Evolutionary conservation across 805 yeast species (phyloP).

Genomic region (Maudiozyma barnettii): DNA sequence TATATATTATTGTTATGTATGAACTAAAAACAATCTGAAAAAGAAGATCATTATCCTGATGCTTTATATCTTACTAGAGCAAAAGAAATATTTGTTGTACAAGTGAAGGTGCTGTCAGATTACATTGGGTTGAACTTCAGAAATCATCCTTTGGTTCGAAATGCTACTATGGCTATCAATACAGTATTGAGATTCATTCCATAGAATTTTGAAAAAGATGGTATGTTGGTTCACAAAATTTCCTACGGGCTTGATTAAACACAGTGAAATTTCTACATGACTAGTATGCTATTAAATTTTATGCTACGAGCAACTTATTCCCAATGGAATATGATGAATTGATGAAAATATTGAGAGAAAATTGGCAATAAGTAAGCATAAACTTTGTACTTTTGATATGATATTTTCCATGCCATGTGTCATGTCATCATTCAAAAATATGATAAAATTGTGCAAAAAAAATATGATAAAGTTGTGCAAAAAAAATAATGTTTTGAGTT

Average conservation of each 20-base stretch:
- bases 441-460: constrained; percentile 38
- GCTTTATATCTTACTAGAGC: constrained; percentile 29
- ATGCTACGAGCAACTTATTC: constrained; percentile 33
- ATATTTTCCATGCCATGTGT: constrained; percentile 59
- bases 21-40: constrained; percentile 25
- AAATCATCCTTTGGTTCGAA: constrained; percentile 44
- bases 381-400: constrained; percentile 45
- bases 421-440: constrained; percentile 43
- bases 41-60: constrained; percentile 40
- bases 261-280: constrained; percentile 36
- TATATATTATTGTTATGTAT: constrained; percentile 41
- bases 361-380: constrained; percentile 23
- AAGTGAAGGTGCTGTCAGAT: constrained; percentile 33
- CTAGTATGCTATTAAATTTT: constrained; percentile 28
- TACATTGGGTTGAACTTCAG: constrained; percentile 40
- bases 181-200: constrained; percentile 46
- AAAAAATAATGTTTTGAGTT: constrained; percentile 38
- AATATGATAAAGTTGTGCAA: constrained; percentile 39
- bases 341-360: constrained; percentile 27
- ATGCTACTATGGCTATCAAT: constrained; percentile 55
- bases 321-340: constrained; percentile 39
- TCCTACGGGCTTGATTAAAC: constrained; percentile 49
- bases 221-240: constrained; percentile 39
- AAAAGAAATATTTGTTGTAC: constrained; percentile 23
- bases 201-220: constrained; percentile 37